Base-by-base conservation (phyloP, 352 stramenopile genomes). In the Globisporangium uncinulatum region DNA sequence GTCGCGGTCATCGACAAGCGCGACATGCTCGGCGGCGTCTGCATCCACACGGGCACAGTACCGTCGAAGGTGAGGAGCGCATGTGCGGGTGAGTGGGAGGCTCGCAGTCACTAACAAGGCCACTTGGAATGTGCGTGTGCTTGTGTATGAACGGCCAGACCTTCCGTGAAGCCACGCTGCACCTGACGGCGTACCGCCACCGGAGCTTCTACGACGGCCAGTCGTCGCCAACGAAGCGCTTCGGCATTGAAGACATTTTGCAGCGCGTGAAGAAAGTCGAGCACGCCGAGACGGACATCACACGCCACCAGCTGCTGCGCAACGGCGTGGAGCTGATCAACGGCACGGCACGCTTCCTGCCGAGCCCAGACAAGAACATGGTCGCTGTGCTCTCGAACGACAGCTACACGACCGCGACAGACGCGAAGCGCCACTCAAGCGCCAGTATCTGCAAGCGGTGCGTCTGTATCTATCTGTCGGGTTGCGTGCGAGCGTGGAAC, bases 1-100 rank as follows among this genome's bases (percentile, higher is more conserved):
- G 84, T 94, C 47, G 82, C 82, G 17, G 75, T 97, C 47, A 86
- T 97, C 52, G 87, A 97, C 74, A 97, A 97, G 73, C 71, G 69
- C 32, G 84, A 90, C 57, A 95, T 96, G 88, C 58, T 85, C 41
- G 87, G 88, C 17, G 88, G 87, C 14, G 88, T 96, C 34, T 97
- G 88, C 61, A 76, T 96, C 48, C 87, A 96, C 62, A 96, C 88
- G 20, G 88, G 88, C 54, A 97, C 88, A 0, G 75, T 97, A 32
- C 88, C 88, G 1, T 91, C 74, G 59, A 94, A 94, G 76, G 80
- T 88, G 15, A 29, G 47, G 36, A 31, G 29, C 15, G 19, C 47
- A 17, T 7, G 14, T 21, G 1, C n/a, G 39, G 39, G 4, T 29
- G 24, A 29, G 24, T 29, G 24, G 1, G 24, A 29, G 24, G 24